Base-by-base conservation (phyloP, 768 basidiomycete species). In the Naganishia onofrii region DNA sequence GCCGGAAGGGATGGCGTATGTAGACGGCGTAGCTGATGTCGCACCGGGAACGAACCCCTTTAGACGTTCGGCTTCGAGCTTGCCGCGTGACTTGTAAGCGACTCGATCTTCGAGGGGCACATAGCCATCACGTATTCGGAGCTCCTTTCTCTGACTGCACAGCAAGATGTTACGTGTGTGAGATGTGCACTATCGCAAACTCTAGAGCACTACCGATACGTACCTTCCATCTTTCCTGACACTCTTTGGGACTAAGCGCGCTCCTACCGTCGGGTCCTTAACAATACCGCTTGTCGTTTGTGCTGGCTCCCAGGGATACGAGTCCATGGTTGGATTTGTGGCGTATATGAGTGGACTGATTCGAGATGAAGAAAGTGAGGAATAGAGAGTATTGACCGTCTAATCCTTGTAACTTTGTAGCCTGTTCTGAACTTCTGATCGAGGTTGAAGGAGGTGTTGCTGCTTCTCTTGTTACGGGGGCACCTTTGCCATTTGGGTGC, bases 101-200 rank as follows among this genome's bases (percentile, higher is more conserved):
- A 86, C 85, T 9, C 94, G 86, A 81, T 97, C 93, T 81, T 97
- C 93, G 81, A 93, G 92, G 0, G 93, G 93, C 5, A 92, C 95
- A 82, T 89, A 97, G 0, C 93, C 93, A 2, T 92, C 93, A 31
- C 93, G 85, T 73, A 97, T 89, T 83, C 89, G 93, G 68, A 90
- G 83, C 81, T 93, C 86, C 82, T 93, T 95, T 72, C 93, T 88
- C 38, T 63, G 60, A 44, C 60, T 63, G 60, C 46, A n/a, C 23
- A 21, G 38, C 3, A 63, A 26, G 42, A 26, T 5, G 1, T n/a
- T 13, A 34, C 15, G 12, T 42, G 23, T 46, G 13, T 36, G 60
- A 3, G 7, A 13, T 15, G 42, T 26, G 42, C 19, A 29, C 21
- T 4, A 12, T 32, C 7, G 13, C 2, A 58, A 31, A 34, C 19